Conservation (phyloP, 2,329 filamentous ascomycete species). For the Arachnomyces sp. region DNA sequence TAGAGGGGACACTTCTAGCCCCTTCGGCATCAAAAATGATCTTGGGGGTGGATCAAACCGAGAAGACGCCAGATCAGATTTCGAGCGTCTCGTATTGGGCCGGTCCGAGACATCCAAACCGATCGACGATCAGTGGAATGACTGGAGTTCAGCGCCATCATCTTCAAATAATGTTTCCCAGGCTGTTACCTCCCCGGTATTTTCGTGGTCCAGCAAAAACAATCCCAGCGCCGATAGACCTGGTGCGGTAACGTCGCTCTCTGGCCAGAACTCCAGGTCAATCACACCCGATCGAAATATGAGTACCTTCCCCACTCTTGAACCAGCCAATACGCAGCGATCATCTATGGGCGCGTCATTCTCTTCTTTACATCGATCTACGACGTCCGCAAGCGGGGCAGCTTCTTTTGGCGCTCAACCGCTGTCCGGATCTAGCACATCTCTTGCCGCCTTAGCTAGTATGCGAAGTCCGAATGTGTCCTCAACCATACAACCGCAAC, state of each 20-base stretch:
- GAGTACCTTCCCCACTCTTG: slow-evolving; percentile 40
- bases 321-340: slow-evolving; percentile 30
- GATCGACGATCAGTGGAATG: slow-evolving; percentile 27
- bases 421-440: slow-evolving; percentile 11
- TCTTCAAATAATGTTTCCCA: slow-evolving; percentile 20
- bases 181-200: slow-evolving; percentile 27
- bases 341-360: slow-evolving; percentile 21
- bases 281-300: slow-evolving; percentile 47
- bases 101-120: slow-evolving; percentile 38
- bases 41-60: slow-evolving; percentile 44
- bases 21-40: slow-evolving; percentile 20
- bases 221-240: slow-evolving; percentile 9
- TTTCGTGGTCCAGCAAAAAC: slow-evolving; percentile 36
- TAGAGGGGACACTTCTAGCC: slow-evolving; percentile 19
- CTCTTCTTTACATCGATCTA: slow-evolving; percentile 24
- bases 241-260: slow-evolving; percentile 11
- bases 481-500: slow-evolving; percentile 11
- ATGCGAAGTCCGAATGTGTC: slow-evolving; percentile 15
- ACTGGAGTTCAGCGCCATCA: slow-evolving; percentile 22
- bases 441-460: slow-evolving; percentile 20
- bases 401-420: slow-evolving; percentile 12
- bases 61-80: slow-evolving; percentile 61
- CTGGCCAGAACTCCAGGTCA: slow-evolving; percentile 32
- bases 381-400: slow-evolving; percentile 17
- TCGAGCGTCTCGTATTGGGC: slow-evolving; percentile 83